Conservation (phyloP, 208 protist species). For the Naegleria fowleri region DNA sequence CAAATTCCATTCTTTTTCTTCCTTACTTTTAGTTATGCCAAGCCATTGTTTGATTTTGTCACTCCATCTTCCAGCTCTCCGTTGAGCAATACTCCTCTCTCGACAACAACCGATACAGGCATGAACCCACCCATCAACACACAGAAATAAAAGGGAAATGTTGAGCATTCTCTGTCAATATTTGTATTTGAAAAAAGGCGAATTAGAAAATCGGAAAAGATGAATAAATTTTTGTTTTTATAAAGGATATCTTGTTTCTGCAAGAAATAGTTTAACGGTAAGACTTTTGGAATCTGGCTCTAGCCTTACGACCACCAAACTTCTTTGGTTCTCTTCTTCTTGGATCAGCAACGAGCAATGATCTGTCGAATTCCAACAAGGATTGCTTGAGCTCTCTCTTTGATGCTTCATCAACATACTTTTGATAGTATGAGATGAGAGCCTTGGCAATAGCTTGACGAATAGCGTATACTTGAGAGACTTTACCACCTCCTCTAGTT, state of each 20-base stretch:
- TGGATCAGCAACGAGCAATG: constrained; percentile 98
- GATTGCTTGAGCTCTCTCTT: constrained; percentile 97
- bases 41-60: not conserved
- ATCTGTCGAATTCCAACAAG: constrained; percentile 93
- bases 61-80: no score
- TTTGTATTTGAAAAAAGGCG: no score
- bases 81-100: no score
- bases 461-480: constrained; percentile 96
- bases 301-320: constrained; percentile 98
- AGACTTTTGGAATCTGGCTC: constrained; percentile 98
- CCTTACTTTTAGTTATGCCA: not conserved
- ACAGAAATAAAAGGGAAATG: no score
- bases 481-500: constrained; percentile 94
- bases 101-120: no score
- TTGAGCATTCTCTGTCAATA: no score
- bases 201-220: no score
- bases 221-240: no score
- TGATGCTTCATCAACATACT: constrained; percentile 89
- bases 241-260: no score
- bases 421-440: constrained; percentile 98
- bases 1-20: not conserved
- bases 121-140: no score
- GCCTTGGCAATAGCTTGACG: constrained; percentile 98
- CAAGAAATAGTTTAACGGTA: constrained; percentile 86
- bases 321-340: constrained; percentile 99